phyloP scores from a whole-genome alignment of 129 eudicot genomes.

The Daucus carota region DNA sequence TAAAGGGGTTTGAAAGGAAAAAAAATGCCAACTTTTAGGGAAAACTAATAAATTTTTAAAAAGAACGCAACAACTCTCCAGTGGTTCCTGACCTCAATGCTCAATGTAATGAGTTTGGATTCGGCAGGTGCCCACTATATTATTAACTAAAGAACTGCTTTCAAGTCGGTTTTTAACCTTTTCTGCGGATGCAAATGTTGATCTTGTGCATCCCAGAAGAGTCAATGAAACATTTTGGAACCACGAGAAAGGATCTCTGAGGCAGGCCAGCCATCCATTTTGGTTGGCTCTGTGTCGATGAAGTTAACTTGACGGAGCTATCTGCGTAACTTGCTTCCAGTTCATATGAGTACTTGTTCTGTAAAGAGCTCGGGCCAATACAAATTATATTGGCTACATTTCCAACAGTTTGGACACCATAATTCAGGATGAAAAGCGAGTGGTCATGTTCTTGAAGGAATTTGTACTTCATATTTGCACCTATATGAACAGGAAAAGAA shows the following conservation, averaged over 20 bases:
- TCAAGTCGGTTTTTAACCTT: not conserved
- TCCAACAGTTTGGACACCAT: constrained; percentile 24
- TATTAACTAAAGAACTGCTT: not conserved
- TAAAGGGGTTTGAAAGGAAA: not conserved
- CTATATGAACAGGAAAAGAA: constrained; percentile 27
- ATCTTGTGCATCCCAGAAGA: constrained; percentile 12
- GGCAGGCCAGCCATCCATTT: constrained; percentile 29
- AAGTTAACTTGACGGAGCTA: constrained; percentile 33
- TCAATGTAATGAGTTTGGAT: not conserved
- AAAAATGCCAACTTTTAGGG: too few relatives aligned
- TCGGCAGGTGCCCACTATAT: not conserved
- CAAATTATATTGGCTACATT: constrained; percentile 40
- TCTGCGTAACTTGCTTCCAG: constrained; percentile 28
- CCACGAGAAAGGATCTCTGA: constrained; percentile 24
- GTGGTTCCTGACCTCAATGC: not conserved
- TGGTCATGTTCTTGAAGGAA: constrained; percentile 52
- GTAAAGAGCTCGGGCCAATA: constrained; percentile 35
- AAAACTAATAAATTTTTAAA: too few relatives aligned
- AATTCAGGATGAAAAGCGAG: constrained; percentile 42
- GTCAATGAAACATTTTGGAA: constrained; percentile 33
- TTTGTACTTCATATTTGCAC: constrained; percentile 18
- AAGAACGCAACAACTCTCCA: not conserved
- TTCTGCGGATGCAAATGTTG: constrained; percentile 30
- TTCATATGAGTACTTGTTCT: constrained; percentile 30
- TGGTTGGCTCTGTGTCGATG: constrained; percentile 21